Base-by-base conservation (phyloP, 2,329 filamentous ascomycete genomes). In the Fusarium sororula region DNA sequence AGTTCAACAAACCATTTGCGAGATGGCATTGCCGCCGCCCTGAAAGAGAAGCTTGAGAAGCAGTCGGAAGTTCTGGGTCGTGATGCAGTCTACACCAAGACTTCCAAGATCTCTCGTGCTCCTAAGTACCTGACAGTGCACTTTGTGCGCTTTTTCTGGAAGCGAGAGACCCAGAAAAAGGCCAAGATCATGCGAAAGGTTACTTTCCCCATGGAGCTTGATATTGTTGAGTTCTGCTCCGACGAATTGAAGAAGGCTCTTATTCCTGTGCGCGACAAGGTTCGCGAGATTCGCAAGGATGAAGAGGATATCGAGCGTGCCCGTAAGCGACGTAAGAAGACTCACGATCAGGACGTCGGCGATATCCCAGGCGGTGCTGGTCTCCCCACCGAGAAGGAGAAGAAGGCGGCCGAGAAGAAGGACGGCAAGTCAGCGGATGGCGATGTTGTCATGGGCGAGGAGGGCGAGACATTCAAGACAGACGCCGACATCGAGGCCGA, bases 141-240 rank as follows among this genome's bases (percentile, higher is more conserved):
- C 83, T 98, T 99, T 82, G 94, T 99, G 64, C 94, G 96, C 74
- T 99, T 99, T 85, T 98, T 96, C 86, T 99, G 96, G 96, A 96
- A 97, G 81, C 91, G 93, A 53, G 94, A 97, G 76, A 95, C 94
- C 7, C 93, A 97, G 83, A 98, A 98, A 87, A 99, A 99, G 88
- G 95, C 96, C 75, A 99, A 99, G 88, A 99, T 99, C 78, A 96
- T 99, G 94, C 94, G 95, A 81, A 99, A 98, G 85, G 96, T 99
- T 65, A 96, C 94, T 0, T 99, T 99, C 81, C 96, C 96, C 12
- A 91, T 94, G 57, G 96, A 99, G 83, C 87, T 99, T 39, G 96
- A 99, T 79, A 91, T 94, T 44, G 91, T 97, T 28, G 96, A 99
- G 81, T 98, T 98, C 83, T 99, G 96, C 83, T 96, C 95, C 18